Evolutionary conservation across 2,329 filamentous ascomycete genomes (phyloP), one percentile per base, ranked within the genome.

Genomic region (Chalaropsis thielavioides): DNA sequence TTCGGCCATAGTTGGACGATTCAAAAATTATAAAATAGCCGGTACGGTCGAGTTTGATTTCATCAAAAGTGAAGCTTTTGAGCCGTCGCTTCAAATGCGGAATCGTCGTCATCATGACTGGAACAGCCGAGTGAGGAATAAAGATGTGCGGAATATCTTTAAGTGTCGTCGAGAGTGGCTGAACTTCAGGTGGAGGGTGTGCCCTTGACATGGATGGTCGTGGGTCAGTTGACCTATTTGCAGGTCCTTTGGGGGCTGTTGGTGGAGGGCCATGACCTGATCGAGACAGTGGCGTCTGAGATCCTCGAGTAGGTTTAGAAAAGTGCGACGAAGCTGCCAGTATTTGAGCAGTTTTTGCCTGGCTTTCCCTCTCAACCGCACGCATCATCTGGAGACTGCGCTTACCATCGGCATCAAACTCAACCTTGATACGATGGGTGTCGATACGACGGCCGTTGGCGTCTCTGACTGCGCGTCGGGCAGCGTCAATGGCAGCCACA

Each of bases 1-100:
- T 80, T 70, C 91, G 86, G 2, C 92, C 92, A 8, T 81, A 79
- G 64, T 83, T 82, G 1, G 85, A 89, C 70, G 92, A 87, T 62
- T 89, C 84, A 71, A 99, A 99, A n/a, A 91, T 79, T 63, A 97
- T 84, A 73, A 90, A 97, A 74, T 96, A 99, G 0, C 94, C 94
- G 0, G 85, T 87, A 66, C 84, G 84, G 73, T 99, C 94, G 67
- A 89, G 84, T 41, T 90, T 83, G 62, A 99, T 87, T 61, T 91
- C 86, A 68, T 89, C 85, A 75, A 92, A 90, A 67, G 83, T 80
- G 73, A 89, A 96, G 62, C 86, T 84, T 74, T 92, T 94, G 64
- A 97, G 79, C 62, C 92, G 83, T 74, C 92, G 95, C 76, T 90
- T 90, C 77, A 99, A 82, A 76, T 99, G 94, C 3, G 88, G 85